Base-by-base conservation (phyloP, 2,329 filamentous ascomycete species). In the Pseudopithomyces chartarum region DNA sequence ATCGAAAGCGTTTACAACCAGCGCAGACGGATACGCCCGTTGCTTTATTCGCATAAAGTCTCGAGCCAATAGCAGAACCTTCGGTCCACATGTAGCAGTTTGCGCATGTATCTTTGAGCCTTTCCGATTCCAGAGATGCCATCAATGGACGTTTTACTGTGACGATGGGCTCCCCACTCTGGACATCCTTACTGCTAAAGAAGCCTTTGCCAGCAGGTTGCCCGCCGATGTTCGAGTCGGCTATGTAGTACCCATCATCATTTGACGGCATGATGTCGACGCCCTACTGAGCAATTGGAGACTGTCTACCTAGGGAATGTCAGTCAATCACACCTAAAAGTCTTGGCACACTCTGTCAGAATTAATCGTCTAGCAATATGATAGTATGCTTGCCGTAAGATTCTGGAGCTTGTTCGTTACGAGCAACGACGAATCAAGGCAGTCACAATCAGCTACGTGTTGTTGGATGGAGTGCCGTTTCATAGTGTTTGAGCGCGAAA, bases 1-100 rank as follows among this genome's bases (percentile, higher is more conserved):
- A 89, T 60, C 78, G 82, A 2, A 86, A 81, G 32, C 81, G 75
- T 55, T 80, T 81, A 65, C 86, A 89, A 7, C 83, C 83, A 2
- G 81, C 80, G 66, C 86, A 89, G 22, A 77, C 78, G 55, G 81
- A 82, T n/a, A 87, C 74, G 23, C 59, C 69, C 29, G 64, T 68
- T 1, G 66, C 68, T 36, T 71, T 68, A 3, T 71, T 66, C 2
- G 72, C 69, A 52, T 74, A 75, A 8, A 70, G 52, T 46, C 70
- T 67, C 15, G 68, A 71, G 7, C 72, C 73, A 33, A 65, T 65
- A 3, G 66, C 62, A 10, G 69, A 66, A 4, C 66, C 69, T 45
- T 71, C 69, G 10, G 68, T 71, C 71, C 77, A 80, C 6, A 76
- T 73, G 63, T 83, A 84, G 69, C 86, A 89, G 57, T 82, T 82